Evolutionary conservation across 768 basidiomycete species (phyloP).

Genomic region (Hirschioporus abietinus): DNA sequence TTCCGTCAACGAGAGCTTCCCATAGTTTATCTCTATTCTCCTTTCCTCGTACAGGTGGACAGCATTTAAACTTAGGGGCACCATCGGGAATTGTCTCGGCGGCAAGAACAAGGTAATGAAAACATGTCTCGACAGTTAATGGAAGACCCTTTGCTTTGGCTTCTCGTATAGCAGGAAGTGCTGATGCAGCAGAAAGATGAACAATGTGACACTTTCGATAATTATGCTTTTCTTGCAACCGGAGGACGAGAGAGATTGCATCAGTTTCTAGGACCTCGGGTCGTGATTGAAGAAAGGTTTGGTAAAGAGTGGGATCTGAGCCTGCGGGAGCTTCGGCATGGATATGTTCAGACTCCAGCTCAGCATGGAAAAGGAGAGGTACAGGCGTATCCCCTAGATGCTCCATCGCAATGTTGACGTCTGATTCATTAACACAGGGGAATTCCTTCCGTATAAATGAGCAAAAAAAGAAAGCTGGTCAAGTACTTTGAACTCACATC

Average conservation of each 20-base stretch:
- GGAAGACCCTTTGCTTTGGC: conserved; percentile 61
- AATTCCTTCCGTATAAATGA: conserved; percentile 65
- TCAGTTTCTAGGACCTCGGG: conserved; percentile 74
- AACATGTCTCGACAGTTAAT: conserved; percentile 94
- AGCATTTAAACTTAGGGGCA: conserved; percentile 89
- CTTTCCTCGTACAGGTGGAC: conserved; percentile 81
- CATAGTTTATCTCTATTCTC: conserved; percentile 73
- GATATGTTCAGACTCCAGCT: conserved; percentile 48
- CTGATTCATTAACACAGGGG: conserved; percentile 70
- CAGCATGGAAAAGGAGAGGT: conserved; percentile 84
- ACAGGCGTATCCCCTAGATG: conserved; percentile 67
- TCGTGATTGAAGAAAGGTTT: conserved; percentile 81
- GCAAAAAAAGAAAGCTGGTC: conserved; percentile 5
- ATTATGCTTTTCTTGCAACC: conserved; percentile 57
- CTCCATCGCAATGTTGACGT: conserved; percentile 66
- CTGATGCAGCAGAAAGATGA: conserved; percentile 83
- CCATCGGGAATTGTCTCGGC: conserved; percentile 70
- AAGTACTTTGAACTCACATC: conserved; percentile 47
- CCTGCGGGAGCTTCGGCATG: conserved; percentile 17
- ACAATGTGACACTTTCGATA: conserved; percentile 86
- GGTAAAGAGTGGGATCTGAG: conserved; percentile 52
- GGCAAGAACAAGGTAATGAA: conserved; percentile 86
- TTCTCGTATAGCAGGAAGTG: conserved; percentile 68
- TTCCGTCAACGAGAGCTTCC: conserved; percentile 74
- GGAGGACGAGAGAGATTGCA: conserved; percentile 75